Evolutionary conservation across 345 rosid genomes (phyloP).

Genomic region (Limnanthes douglasii): DNA sequence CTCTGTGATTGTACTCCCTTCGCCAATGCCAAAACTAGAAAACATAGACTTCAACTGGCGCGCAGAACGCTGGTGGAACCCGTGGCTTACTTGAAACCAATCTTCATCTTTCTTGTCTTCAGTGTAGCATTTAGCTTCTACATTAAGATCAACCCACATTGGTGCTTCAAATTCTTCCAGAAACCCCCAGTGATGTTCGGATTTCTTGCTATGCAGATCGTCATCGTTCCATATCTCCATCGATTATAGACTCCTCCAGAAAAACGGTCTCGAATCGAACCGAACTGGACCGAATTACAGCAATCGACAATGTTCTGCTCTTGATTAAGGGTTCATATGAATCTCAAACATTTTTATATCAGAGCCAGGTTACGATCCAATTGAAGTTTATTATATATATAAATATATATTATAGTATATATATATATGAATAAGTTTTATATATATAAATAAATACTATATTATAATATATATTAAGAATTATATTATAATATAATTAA

Average conservation of each 20-base stretch:
- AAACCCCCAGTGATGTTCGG: constrained; percentile 30
- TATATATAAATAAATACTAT: too few relatives aligned
- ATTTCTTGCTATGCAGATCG: constrained; percentile 13
- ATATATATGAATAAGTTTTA: too few relatives aligned
- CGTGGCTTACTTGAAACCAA: constrained; percentile 46
- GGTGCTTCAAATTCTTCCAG: constrained; percentile 39
- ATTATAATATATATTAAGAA: too few relatives aligned
- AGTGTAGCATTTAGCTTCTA: constrained; percentile 8
- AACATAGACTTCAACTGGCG: too few relatives aligned
- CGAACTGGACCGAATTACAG: background rate
- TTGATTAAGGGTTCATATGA: background rate
- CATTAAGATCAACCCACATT: constrained; percentile 25
- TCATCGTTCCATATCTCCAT: background rate
- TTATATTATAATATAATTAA: too few relatives aligned
- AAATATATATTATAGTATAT: too few relatives aligned
- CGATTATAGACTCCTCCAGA: background rate
- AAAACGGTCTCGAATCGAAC: background rate
- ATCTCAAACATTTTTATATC: too few relatives aligned
- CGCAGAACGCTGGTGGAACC: too few relatives aligned
- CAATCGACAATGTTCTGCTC: background rate
- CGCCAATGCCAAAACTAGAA: too few relatives aligned
- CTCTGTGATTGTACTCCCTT: too few relatives aligned
- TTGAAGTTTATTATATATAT: too few relatives aligned
- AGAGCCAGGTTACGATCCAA: too few relatives aligned
- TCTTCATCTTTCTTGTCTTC: constrained; percentile 17